These are phyloP conservation scores for Puccinia novopanici DNA, from an alignment of 1,284 basidiomycete species.

Conservation along the genomic window DNA sequence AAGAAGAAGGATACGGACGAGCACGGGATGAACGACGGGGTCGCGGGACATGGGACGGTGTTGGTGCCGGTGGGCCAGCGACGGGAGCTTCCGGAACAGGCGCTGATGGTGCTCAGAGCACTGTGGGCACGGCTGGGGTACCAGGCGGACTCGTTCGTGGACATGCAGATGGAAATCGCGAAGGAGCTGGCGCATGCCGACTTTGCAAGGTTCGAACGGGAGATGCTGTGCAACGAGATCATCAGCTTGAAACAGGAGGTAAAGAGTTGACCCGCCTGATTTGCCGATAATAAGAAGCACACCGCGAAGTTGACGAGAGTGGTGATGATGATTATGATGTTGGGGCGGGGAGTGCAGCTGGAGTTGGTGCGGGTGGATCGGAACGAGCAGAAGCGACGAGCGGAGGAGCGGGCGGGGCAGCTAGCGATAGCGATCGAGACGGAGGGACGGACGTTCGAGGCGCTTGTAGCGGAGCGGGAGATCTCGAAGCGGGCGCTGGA, in stretches of 20 bases:
- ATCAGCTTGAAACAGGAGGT: conserved; percentile 39
- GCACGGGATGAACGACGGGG: not conserved
- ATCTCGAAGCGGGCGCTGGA: conserved; percentile 33
- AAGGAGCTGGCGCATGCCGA: conserved; percentile 44
- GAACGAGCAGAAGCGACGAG: conserved; percentile 36
- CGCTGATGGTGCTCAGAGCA: conserved; percentile 11
- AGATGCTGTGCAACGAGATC: conserved; percentile 50
- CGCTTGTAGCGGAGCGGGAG: conserved; percentile 38
- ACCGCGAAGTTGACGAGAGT: not conserved
- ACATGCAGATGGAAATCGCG: conserved; percentile 48
- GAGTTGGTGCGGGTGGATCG: conserved; percentile 29
- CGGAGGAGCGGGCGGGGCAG: conserved; percentile 14
- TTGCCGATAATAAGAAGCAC: not conserved
- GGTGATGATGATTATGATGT: no score
- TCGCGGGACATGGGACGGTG: conserved; percentile 9
- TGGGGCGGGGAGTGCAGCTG: not conserved
- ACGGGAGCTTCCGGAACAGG: conserved; percentile 30
- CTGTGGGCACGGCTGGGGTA: conserved; percentile 46
- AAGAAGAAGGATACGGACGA: no score
- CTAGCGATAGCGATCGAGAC: conserved; percentile 23
- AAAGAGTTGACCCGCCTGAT: not conserved
- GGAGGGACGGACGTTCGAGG: conserved; percentile 38
- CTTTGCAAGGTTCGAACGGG: conserved; percentile 44
- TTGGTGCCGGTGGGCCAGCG: conserved; percentile 39
- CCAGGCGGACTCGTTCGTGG: conserved; percentile 34